phyloP scores from a whole-genome alignment of 768 basidiomycete genomes.

The Mycena maculata region DNA sequence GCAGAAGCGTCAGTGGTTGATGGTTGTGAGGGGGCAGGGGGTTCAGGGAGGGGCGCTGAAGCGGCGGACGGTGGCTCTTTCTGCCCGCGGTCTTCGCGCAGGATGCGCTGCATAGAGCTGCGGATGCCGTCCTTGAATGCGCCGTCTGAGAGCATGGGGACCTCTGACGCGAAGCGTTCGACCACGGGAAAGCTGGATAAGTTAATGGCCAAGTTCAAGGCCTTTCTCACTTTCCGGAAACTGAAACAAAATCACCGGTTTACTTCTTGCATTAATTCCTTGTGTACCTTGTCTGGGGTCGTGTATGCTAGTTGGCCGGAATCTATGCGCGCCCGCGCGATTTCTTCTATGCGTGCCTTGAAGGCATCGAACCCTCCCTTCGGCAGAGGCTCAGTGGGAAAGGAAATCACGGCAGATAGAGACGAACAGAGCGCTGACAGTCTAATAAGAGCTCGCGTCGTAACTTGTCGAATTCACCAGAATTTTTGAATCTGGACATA shows the following conservation, averaged over 20 bases:
- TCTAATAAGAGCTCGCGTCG: slow-evolving; percentile 71
- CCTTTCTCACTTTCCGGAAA: neutral
- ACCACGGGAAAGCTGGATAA: slow-evolving; percentile 70
- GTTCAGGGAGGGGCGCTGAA: neutral
- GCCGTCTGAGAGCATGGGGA: slow-evolving; percentile 60
- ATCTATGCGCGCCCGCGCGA: slow-evolving; percentile 65
- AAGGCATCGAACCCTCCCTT: slow-evolving; percentile 67
- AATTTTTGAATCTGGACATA: slow-evolving; percentile 74
- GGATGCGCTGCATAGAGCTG: slow-evolving; percentile 56
- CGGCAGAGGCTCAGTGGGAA: slow-evolving; percentile 5
- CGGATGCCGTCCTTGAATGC: slow-evolving; percentile 58
- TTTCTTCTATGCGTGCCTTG: slow-evolving; percentile 69
- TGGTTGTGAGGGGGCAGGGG: slow-evolving; percentile 23
- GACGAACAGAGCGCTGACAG: slow-evolving; percentile 68
- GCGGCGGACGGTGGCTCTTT: slow-evolving; percentile 14
- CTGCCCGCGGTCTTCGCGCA: slow-evolving; percentile 53
- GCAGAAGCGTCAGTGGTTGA: slow-evolving; percentile 10
- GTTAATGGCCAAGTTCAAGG: neutral
- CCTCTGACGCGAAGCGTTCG: slow-evolving; percentile 68
- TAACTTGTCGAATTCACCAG: slow-evolving; percentile 81
- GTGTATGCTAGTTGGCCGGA: slow-evolving; percentile 65
- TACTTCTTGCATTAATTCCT: slow-evolving; percentile 77
- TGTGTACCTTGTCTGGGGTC: slow-evolving; percentile 58
- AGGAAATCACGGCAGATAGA: slow-evolving; percentile 17
- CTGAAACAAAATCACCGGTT: slow-evolving; percentile 61